These are phyloP conservation scores for Volvox reticuliferus DNA, from an alignment of 139 green algal genomes.

Conservation along the genomic window DNA sequence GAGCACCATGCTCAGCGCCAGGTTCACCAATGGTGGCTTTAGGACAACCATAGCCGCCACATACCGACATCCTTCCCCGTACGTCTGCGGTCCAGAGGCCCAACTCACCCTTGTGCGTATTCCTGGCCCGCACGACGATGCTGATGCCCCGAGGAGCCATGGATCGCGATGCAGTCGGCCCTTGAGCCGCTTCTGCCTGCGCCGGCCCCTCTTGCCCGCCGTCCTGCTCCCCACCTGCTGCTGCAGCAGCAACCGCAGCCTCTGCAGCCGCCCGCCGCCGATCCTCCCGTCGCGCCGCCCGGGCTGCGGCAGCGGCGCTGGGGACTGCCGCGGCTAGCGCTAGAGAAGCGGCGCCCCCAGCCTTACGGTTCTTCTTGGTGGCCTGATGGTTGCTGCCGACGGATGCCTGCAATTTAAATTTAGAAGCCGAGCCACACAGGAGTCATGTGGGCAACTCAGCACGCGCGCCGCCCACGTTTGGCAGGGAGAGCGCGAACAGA, in stretches of 20 bases:
- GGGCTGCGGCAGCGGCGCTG: neutral
- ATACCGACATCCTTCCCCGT: too few species aligned
- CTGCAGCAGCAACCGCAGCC: neutral
- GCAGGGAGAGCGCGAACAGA: too few species aligned
- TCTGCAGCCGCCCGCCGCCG: neutral
- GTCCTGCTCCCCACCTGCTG: neutral
- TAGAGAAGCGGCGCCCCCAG: neutral
- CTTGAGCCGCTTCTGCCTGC: neutral
- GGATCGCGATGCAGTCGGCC: neutral
- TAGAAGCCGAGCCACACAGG: too few species aligned
- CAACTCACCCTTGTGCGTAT: neutral
- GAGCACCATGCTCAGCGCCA: too few species aligned
- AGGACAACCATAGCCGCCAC: too few species aligned
- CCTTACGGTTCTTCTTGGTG: slow-evolving; percentile 33
- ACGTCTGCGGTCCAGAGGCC: neutral
- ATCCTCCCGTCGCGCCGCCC: neutral
- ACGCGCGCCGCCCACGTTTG: too few species aligned
- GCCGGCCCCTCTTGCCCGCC: neutral
- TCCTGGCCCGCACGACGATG: slow-evolving; percentile 18
- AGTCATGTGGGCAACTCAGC: too few species aligned
- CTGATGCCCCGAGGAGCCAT: slow-evolving; percentile 10
- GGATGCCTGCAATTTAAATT: neutral
- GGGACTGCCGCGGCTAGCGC: neutral
- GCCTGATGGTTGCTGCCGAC: neutral
- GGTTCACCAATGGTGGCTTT: too few species aligned